phyloP scores from a whole-genome alignment of 148 eudicot species.

The Rheum nobile region DNA sequence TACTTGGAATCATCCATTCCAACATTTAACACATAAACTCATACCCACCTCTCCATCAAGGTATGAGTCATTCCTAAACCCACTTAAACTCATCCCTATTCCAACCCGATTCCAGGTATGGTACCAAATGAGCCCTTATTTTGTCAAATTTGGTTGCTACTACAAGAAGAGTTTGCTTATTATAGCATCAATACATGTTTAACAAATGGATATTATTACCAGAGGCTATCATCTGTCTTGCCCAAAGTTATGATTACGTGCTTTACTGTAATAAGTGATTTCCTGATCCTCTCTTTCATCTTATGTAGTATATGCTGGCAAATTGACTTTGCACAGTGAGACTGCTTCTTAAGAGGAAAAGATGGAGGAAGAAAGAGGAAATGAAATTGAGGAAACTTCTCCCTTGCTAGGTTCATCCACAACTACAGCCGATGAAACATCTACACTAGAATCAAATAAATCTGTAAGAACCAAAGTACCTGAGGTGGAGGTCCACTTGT shows the following conservation, averaged over 20 bases:
- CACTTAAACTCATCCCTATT: no score
- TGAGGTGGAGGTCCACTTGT: constrained; percentile 54
- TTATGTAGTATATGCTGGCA: not conserved
- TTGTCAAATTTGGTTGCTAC: not conserved
- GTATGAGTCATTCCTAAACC: no score
- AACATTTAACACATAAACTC: no score
- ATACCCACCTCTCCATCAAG: no score
- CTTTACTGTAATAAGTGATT: not conserved
- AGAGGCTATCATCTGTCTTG: not conserved
- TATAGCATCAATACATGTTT: not conserved
- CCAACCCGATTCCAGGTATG: no score
- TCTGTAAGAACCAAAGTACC: constrained; percentile 61
- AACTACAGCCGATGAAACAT: not conserved
- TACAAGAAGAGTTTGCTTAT: not conserved
- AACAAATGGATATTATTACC: no score
- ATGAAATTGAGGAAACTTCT: constrained; percentile 5
- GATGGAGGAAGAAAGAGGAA: constrained; percentile 3
- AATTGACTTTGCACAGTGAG: not conserved
- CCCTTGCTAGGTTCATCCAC: constrained; percentile 6
- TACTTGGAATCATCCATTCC: no score
- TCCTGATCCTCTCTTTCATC: not conserved
- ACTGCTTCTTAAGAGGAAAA: not conserved
- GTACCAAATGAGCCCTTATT: no score
- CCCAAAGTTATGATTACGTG: not conserved
- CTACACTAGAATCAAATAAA: constrained; percentile 4